Evolutionary conservation across 495 filamentous ascomycete species (phyloP), one percentile per base, ranked within the genome.

Genomic region (Rusavskia elegans): DNA sequence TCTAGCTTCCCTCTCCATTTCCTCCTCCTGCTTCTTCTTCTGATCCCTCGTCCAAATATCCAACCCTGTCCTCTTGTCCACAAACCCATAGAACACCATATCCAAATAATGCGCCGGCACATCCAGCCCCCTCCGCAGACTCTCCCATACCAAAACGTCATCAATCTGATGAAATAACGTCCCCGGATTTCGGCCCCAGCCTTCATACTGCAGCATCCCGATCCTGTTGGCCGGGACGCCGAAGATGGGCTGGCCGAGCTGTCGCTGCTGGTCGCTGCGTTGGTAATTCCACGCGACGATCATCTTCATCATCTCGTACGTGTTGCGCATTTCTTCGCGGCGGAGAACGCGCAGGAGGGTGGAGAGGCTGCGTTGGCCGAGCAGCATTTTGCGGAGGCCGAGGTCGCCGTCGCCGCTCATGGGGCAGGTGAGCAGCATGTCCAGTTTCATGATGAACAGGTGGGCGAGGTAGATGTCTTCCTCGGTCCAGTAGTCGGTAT

Each of bases 361-460:
- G 0, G 61, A 66, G 16, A 85, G 57, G 25, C 64, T 61, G n/a
- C 67, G 64, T 59, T 85, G 80, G n/a, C 72, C 75, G 37, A 84
- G 59, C 50, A 84, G 67, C 52, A 85, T 57, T 21, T 71, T 63
- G 23, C 75, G 64, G 38, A 85, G 56, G 3, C 51, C 60, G 6
- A 58, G 63, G 13, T 64, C 60, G 32, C 62, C 62, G 14, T 63
- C 63, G 8, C 68, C 70, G 35, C 61, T 66, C 14, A 69, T 51
- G 1, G 76, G 77, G 57, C 77, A 65, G 32, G 68, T 72, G 64
- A 83, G 74, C 39, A 61, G 68, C 69, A 83, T 71, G 55, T 78
- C 69, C 11, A 85, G 66, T 62, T 83, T 83, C 57, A 81, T 53
- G 54, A 84, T 62, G 64, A 85, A 81, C 38, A 75, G 53, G 7